phyloP scores from a whole-genome alignment of 768 basidiomycete species.

The Leucosporidium creatinivorum region DNA sequence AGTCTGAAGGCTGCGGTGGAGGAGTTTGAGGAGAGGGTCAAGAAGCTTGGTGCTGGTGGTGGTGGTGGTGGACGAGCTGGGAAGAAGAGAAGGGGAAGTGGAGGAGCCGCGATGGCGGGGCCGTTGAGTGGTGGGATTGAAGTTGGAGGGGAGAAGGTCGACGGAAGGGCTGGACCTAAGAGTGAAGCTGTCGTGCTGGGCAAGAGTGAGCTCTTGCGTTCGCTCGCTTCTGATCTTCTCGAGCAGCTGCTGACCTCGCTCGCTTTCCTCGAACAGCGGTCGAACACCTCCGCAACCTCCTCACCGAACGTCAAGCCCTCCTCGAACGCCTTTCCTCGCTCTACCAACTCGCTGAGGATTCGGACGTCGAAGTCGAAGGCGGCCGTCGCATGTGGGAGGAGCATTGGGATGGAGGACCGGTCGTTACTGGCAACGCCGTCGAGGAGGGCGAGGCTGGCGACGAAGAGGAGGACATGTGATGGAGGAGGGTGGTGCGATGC shows the following conservation, averaged over 20 bases:
- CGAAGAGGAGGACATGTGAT: no score
- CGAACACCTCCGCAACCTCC: constrained; percentile 66
- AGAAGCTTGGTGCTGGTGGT: neutral
- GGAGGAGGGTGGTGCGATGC: no score
- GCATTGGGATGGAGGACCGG: constrained; percentile 61
- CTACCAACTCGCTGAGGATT: constrained; percentile 40
- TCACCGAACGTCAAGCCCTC: constrained; percentile 55
- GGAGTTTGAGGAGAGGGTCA: constrained; percentile 58
- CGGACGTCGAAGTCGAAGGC: neutral
- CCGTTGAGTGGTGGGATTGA: constrained; percentile 42
- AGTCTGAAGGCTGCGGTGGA: constrained; percentile 70
- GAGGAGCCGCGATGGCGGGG: constrained; percentile 36
- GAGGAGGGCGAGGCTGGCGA: no score
- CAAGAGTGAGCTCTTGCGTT: constrained; percentile 57
- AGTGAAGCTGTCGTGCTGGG: constrained; percentile 83
- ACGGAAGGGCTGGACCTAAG: constrained; percentile 78
- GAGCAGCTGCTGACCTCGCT: neutral
- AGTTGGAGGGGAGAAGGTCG: constrained; percentile 56
- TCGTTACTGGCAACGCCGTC: no score
- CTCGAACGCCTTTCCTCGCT: constrained; percentile 54
- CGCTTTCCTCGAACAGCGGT: constrained; percentile 54
- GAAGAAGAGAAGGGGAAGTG: constrained; percentile 41
- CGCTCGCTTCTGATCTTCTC: neutral
- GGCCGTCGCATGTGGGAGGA: constrained; percentile 56
- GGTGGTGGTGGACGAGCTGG: constrained; percentile 2